Evolutionary conservation across 2,329 filamentous ascomycete genomes (phyloP), one percentile per base, ranked within the genome.

Genomic region (Pseudocercospora macadamiae): DNA sequence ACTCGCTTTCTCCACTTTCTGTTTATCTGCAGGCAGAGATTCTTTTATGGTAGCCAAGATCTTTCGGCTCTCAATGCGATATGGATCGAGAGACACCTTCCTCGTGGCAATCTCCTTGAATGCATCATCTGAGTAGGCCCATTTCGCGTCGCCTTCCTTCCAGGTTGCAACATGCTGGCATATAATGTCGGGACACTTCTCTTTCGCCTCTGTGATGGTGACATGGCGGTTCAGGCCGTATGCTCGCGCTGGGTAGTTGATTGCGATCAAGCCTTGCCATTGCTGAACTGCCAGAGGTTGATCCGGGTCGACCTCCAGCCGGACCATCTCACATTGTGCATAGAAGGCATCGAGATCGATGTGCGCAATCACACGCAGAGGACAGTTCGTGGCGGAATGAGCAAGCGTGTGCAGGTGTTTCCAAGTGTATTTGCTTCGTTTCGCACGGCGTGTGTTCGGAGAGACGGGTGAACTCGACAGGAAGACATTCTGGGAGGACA

Each of bases 271-370:
- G 7, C 90, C 91, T 75, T 96, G 90, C 89, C 89, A 97, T 80
- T 97, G 93, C 72, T 96, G 93, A 18, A 99, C 95, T 0, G 92
- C 95, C 21, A 99, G 83, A 8, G 95, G 95, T 64, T 87, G 84
- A 57, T 91, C 85, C 61, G 90, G 87, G 12, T 88, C 79, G 9
- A 90, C 79, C 10, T 87, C 87, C 44, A 97, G 82, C 6, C 95
- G 86, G 8, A 96, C 87, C 83, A 93, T 96, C 77, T 99, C 95
- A 72, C 92, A 97, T 79, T 99, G 95, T 3, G 79, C 80, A 74
- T 99, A 99, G 76, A 99, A 99, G 36, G 93, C 93, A 83, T 99
- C 95, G 60, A 99, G 86, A 70, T 99, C 95, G 63, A 97, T 86
- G 74, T 97, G 93, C 5, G 91, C 91, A 66, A 97, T 86, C 25